Evolutionary conservation across 768 basidiomycete genomes (phyloP), one percentile per base, ranked within the genome.

Genomic region (Cyclocybe aegerita): DNA sequence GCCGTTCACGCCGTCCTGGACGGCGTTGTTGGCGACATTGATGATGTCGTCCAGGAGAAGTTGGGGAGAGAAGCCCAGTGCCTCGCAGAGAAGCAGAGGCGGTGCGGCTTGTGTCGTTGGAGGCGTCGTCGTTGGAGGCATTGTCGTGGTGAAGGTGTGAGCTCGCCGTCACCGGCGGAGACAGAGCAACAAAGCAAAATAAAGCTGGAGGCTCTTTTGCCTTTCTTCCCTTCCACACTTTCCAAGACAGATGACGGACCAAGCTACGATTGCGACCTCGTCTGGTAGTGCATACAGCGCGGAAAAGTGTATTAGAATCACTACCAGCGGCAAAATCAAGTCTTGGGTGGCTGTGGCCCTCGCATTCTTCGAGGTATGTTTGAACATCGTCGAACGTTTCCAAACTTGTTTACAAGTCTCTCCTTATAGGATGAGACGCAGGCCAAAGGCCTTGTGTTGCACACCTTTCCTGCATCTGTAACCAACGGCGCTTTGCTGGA

Each of bases 11-110:
- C 85, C 83, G 51, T 88, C 83, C 34, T 84, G 82, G 11, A 93
- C 85, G 2, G 88, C 82, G 52, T 90, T 83, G 58, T 92, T 87
- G 0, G 88, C 84, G 53, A 83, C 82, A 69, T 93, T 90, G 57
- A 92, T 85, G 40, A 93, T 85, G 55, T 94, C 89, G 67, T 94
- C 91, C 1, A 93, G 83, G 3, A 95, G 72, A 14, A 88, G 79
- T 57, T 93, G 88, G 0, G 91, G 92, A 0, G 89, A 84, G 60
- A 93, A 93, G 0, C 89, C 88, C 2, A 94, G 79, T 10, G 90
- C 80, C 67, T 94, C 85, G 0, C 83, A 81, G 0, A 88, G 67
- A 5, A 88, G 74, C 3, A 83, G 71, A 4, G 81, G 75, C 3
- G 74, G 77, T 8, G 63, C 59, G 12, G 48, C 17, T 50, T 50